These are phyloP conservation scores for Pholiota adiposa DNA, from an alignment of 1,284 basidiomycete genomes.

Conservation along the genomic window DNA sequence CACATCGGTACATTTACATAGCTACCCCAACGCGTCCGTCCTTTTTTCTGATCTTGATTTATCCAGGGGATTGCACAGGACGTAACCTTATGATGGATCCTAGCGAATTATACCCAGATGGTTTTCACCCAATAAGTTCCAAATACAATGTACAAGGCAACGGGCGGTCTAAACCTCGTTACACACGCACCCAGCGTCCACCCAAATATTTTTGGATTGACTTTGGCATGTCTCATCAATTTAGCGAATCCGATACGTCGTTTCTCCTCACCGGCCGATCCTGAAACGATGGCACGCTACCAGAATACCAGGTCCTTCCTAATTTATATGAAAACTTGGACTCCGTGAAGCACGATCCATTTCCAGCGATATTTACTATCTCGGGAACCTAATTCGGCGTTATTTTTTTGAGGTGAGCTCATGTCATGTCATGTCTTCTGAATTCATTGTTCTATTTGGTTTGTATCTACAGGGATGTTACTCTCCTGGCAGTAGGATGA, in stretches of 20 bases:
- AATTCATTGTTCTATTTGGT: no score
- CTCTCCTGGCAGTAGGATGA: slow-evolving; percentile 9
- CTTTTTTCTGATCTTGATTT: no score
- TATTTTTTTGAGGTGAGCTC: not conserved
- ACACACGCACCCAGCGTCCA: slow-evolving; percentile 32
- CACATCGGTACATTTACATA: slow-evolving; percentile 36
- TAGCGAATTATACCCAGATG: slow-evolving; percentile 28
- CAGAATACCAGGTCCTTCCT: slow-evolving; percentile 18
- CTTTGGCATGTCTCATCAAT: slow-evolving; percentile 34
- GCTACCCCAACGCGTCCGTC: no score
- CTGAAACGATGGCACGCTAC: slow-evolving; percentile 21
- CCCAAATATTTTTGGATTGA: slow-evolving; percentile 36
- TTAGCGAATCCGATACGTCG: slow-evolving; percentile 18
- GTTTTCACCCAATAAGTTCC: slow-evolving; percentile 29
- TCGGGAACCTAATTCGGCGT: slow-evolving; percentile 34
- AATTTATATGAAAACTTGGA: not conserved
- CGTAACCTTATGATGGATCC: slow-evolving; percentile 42
- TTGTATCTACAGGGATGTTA: slow-evolving; percentile 9
- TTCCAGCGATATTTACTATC: slow-evolving; percentile 41
- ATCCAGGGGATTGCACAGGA: slow-evolving; percentile 39
- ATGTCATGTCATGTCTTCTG: no score
- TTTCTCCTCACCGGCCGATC: slow-evolving; percentile 2
- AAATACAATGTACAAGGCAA: slow-evolving; percentile 18
- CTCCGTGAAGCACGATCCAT: slow-evolving; percentile 31
- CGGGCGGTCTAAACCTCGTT: slow-evolving; percentile 17